A percentile compares a stretch with the other conserved stretches of the same genome.
Evolutionary conservation across 805 yeast genomes (phyloP).

Genomic region (Tetrapisispora namnaoensis): DNA sequence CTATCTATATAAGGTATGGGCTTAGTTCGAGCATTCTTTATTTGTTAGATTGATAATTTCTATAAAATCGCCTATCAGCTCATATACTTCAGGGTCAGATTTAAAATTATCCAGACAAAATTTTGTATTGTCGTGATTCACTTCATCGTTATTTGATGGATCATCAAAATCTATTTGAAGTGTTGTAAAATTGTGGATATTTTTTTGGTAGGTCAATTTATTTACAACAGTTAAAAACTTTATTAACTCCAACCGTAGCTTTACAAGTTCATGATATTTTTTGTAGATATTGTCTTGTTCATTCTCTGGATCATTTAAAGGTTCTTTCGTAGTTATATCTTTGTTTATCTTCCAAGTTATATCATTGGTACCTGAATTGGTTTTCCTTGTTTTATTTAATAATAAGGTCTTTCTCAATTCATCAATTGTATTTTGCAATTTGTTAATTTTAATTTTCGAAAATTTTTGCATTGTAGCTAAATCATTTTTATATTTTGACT

Average conservation of each 20-base stretch:
- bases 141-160: background rate
- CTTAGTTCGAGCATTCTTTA: background rate
- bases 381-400: slow-evolving; percentile 4
- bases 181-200: slow-evolving; percentile 1
- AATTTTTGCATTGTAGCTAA: background rate
- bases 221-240: slow-evolving; percentile 2
- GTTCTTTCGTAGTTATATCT: slow-evolving; percentile 47
- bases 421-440: slow-evolving; percentile 9
- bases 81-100: slow-evolving; percentile 1
- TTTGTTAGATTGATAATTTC: slow-evolving; percentile 1
- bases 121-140: background rate
- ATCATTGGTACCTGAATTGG: slow-evolving; percentile 1
- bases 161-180: background rate
- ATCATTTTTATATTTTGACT: background rate
- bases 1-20: background rate
- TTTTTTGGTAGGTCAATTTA: slow-evolving; percentile 3
- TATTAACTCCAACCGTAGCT: background rate
- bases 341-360: slow-evolving; percentile 50
- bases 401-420: slow-evolving; percentile 6
- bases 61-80: slow-evolving; percentile 1
- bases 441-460: slow-evolving; percentile 9
- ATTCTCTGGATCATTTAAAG: background rate
- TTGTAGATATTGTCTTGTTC: background rate
- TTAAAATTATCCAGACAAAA: background rate
- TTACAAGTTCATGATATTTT: background rate